Conservation (phyloP, 345 rosid species). For the Sisymbrium irio region DNA sequence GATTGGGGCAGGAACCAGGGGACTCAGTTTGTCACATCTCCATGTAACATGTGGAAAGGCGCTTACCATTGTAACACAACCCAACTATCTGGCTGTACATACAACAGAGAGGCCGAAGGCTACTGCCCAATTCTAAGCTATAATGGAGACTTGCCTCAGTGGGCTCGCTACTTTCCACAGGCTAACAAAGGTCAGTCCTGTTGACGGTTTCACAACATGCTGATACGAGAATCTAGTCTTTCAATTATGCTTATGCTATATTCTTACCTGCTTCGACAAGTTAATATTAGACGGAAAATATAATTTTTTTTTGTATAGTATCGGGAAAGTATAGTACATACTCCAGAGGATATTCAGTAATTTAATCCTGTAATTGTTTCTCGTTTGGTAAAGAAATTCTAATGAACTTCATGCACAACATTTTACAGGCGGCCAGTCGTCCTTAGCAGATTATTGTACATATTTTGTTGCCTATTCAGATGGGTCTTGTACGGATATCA, state of each 20-base stretch:
- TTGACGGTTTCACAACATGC: neutral
- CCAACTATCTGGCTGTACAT: slow-evolving; percentile 94
- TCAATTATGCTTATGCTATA: neutral
- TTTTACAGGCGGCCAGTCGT: slow-evolving; percentile 94
- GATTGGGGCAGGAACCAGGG: slow-evolving; percentile 99
- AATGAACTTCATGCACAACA: neutral
- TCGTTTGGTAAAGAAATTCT: slow-evolving; percentile 7
- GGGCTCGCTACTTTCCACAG: slow-evolving; percentile 98
- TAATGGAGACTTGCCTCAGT: slow-evolving; percentile 86
- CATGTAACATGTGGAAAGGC: slow-evolving; percentile 96
- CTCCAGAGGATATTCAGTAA: neutral
- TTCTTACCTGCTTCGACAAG: slow-evolving; percentile 1
- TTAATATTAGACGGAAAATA: neutral
- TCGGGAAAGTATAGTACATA: neutral
- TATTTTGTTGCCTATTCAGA: slow-evolving; percentile 98
- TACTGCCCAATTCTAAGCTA: slow-evolving; percentile 95
- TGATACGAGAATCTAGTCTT: neutral
- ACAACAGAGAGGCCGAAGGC: slow-evolving; percentile 99
- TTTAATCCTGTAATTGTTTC: neutral
- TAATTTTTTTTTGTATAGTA: neutral
- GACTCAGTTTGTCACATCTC: slow-evolving; percentile 82
- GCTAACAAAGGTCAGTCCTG: slow-evolving; percentile 76
- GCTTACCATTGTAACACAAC: slow-evolving; percentile 94
- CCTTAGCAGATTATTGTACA: slow-evolving; percentile 95
- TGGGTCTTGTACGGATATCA: slow-evolving; percentile 97